Conservation (phyloP, 2,329 filamentous ascomycete species). For the Didymella arachidicola region DNA sequence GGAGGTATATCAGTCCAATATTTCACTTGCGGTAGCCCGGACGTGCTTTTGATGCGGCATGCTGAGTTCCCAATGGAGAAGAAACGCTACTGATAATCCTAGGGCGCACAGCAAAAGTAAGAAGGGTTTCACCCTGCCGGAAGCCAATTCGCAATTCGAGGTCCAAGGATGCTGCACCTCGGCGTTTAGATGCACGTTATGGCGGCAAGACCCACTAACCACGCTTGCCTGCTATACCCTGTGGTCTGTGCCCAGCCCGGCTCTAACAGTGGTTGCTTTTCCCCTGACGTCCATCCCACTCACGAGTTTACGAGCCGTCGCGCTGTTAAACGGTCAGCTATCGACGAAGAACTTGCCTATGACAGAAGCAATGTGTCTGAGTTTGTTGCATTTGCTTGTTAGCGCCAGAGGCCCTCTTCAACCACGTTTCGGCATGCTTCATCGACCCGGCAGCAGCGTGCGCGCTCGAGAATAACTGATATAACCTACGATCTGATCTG, state of each 20-base stretch:
- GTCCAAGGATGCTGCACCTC: slow-evolving; percentile 12
- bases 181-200: slow-evolving; percentile 18
- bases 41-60: slow-evolving; percentile 20
- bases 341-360: not conserved
- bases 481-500: not conserved
- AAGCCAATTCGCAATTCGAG: slow-evolving; percentile 10
- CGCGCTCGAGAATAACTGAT: not conserved
- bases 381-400: not conserved
- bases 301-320: not conserved
- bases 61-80: slow-evolving; percentile 7
- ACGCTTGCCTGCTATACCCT: not conserved
- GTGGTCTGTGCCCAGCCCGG: slow-evolving; percentile 7
- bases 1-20: slow-evolving; percentile 11
- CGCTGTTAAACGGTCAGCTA: slow-evolving; percentile 1
- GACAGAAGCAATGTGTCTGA: slow-evolving; percentile 10
- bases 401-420: not conserved
- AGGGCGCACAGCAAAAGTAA: slow-evolving; percentile 15
- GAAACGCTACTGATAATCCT: slow-evolving; percentile 14
- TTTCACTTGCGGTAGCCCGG: slow-evolving; percentile 8
- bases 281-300: slow-evolving; percentile 20
- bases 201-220: slow-evolving; percentile 15
- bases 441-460: not conserved
- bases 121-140: slow-evolving; percentile 16
- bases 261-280: slow-evolving; percentile 17
- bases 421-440: not conserved